Conservation (phyloP, 805 yeast species). For the Wickerhamiella spandovensis region DNA sequence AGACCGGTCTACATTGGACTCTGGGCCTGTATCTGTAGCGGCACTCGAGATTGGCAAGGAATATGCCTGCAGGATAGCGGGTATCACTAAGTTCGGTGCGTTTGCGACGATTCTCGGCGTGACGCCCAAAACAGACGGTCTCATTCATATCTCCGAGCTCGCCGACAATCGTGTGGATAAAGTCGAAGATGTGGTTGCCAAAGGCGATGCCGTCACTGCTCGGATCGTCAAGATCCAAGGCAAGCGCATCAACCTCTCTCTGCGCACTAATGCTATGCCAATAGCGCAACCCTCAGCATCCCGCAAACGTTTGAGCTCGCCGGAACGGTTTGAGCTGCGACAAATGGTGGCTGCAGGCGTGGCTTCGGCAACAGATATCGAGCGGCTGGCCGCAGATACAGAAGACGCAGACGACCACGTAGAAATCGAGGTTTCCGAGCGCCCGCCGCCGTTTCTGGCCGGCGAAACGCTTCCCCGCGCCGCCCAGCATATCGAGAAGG, state of each 20-base stretch:
- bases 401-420: constrained; percentile 34
- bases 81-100: constrained; percentile 61
- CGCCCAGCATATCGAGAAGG: constrained; percentile 32
- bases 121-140: constrained; percentile 25
- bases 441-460: constrained; percentile 58
- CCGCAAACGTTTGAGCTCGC: constrained; percentile 51
- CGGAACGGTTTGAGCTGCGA: constrained; percentile 82
- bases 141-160: constrained; percentile 69
- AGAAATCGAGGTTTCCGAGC: constrained; percentile 59
- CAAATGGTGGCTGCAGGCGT: constrained; percentile 76
- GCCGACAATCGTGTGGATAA: constrained; percentile 34
- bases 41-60: constrained; percentile 33
- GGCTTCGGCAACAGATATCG: constrained; percentile 51
- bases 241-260: constrained; percentile 38
- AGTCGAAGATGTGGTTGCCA: constrained; percentile 44
- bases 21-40: too few species aligned
- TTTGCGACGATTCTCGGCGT: constrained; percentile 39
- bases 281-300: neutral
- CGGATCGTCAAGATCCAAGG: constrained; percentile 37
- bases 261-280: constrained; percentile 53
- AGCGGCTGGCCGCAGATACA: constrained; percentile 35
- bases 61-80: constrained; percentile 48
- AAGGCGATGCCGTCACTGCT: constrained; percentile 52
- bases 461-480: constrained; percentile 31
- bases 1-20: too few species aligned